Percentiles rank a stretch among this genome's conserved stretches.
Conservation (phyloP, 2,329 filamentous ascomycete genomes). For the Aschersonia sp. region DNA sequence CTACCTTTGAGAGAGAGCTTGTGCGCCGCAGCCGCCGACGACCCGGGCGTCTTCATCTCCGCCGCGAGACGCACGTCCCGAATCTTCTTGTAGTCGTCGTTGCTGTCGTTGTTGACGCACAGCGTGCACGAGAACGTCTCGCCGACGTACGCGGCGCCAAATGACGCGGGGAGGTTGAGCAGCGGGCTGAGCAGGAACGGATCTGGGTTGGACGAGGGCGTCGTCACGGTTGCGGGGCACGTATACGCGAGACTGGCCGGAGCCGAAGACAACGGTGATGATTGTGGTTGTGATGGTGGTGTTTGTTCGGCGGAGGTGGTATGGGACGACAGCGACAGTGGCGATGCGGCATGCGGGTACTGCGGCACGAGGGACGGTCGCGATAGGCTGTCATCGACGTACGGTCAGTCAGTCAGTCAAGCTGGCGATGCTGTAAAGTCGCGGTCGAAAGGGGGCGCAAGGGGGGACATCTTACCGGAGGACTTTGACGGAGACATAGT, state of each 20-base stretch:
- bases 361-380: conserved; percentile 64
- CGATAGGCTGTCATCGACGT: conserved; percentile 46
- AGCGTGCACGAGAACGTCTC: conserved; percentile 91
- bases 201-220: conserved; percentile 28
- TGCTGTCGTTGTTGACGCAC: conserved; percentile 78
- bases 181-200: conserved; percentile 46
- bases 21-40: conserved; percentile 39
- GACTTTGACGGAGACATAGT: conserved; percentile 67
- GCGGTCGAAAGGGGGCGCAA: not conserved
- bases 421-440: not conserved
- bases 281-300: not conserved
- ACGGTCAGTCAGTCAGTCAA: too few species aligned
- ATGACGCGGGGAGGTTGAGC: conserved; percentile 76
- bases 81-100: conserved; percentile 32
- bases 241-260: conserved; percentile 60
- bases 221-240: conserved; percentile 8
- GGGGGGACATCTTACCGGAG: conserved; percentile 33
- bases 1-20: conserved; percentile 40
- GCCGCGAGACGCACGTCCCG: conserved; percentile 71
- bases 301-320: not conserved
- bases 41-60: conserved; percentile 84
- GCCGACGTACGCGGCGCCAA: conserved; percentile 89
- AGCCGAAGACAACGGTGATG: conserved; percentile 20
- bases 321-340: not conserved
- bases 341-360: conserved; percentile 40